Evolutionary conservation across 2,329 filamentous ascomycete species (phyloP).

Genomic region (Colletotrichum sp.): DNA sequence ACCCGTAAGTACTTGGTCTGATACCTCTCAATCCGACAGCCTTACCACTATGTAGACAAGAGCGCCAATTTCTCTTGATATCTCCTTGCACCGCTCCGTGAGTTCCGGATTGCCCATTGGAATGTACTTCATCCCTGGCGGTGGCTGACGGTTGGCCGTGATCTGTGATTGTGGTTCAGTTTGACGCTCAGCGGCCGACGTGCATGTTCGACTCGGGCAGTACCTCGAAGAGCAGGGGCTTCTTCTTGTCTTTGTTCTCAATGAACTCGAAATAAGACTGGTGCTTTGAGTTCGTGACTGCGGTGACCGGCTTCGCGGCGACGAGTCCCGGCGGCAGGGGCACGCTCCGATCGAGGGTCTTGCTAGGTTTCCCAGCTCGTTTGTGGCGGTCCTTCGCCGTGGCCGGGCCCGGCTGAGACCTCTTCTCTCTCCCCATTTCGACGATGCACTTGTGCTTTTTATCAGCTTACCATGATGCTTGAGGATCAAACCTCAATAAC

Average conservation of each 20-base stretch:
- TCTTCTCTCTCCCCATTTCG: slow-evolving; percentile 24
- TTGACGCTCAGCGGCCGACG: neutral
- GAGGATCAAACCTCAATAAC: neutral
- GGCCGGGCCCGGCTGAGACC: slow-evolving; percentile 7
- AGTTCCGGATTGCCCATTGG: slow-evolving; percentile 66
- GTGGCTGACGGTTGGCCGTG: slow-evolving; percentile 55
- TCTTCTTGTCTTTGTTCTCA: slow-evolving; percentile 68
- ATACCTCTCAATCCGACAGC: neutral
- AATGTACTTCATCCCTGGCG: slow-evolving; percentile 67
- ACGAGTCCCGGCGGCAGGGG: slow-evolving; percentile 39
- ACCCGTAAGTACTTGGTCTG: neutral
- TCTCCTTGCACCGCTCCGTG: slow-evolving; percentile 66
- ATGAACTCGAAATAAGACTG: slow-evolving; percentile 68
- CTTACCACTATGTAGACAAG: slow-evolving; percentile 72
- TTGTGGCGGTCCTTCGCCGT: slow-evolving; percentile 22
- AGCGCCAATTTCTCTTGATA: slow-evolving; percentile 65
- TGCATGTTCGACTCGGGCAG: neutral
- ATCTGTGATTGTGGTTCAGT: slow-evolving; percentile 42
- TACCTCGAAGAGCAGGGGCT: slow-evolving; percentile 69
- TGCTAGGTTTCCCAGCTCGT: slow-evolving; percentile 1
- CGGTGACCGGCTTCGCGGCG: slow-evolving; percentile 34
- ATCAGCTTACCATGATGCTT: slow-evolving; percentile 21
- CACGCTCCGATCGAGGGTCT: slow-evolving; percentile 30
- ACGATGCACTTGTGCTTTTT: neutral
- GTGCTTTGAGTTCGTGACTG: slow-evolving; percentile 56